Evolutionary conservation across 164 flowering plant genomes (phyloP).

Genomic region (Cinnamomum micranthum): DNA sequence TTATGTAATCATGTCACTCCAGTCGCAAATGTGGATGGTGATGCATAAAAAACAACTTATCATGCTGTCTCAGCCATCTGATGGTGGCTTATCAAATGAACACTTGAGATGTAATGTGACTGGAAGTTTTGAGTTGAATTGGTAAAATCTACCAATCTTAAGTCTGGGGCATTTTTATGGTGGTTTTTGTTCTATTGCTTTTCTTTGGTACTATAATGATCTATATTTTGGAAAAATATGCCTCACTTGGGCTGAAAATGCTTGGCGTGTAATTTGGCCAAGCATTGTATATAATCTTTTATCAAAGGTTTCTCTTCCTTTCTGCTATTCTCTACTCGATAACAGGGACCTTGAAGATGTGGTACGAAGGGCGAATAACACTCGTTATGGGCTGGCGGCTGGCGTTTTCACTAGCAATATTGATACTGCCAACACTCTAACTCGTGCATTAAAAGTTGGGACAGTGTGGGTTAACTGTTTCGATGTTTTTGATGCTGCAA

Average conservation of each 20-base stretch:
- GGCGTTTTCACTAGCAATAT: constrained; percentile 77
- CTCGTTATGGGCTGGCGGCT: constrained; percentile 78
- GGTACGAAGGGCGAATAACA: constrained; percentile 59
- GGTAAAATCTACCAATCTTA: not conserved
- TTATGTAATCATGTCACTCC: not conserved
- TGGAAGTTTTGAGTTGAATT: too few relatives aligned
- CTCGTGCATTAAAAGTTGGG: constrained; percentile 77
- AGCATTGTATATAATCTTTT: not conserved
- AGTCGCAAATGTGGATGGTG: not conserved
- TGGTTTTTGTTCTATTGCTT: not conserved
- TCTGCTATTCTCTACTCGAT: not conserved
- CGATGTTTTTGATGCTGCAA: constrained; percentile 86
- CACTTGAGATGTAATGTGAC: too few relatives aligned
- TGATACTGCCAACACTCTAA: constrained; percentile 69
- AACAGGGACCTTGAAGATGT: constrained; percentile 73
- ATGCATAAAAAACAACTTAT: not conserved
- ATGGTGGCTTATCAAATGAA: too few relatives aligned
- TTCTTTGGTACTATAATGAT: not conserved
- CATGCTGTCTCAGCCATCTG: not conserved
- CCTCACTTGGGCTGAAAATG: not conserved
- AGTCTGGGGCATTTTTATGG: not conserved
- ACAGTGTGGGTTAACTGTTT: constrained; percentile 92
- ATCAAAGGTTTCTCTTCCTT: not conserved
- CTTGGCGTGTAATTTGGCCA: not conserved
- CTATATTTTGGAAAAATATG: not conserved